Conservation (phyloP, 225 moss, liverwort and hornwort genomes). For the Bryoerythrophyllum caledonicum region DNA sequence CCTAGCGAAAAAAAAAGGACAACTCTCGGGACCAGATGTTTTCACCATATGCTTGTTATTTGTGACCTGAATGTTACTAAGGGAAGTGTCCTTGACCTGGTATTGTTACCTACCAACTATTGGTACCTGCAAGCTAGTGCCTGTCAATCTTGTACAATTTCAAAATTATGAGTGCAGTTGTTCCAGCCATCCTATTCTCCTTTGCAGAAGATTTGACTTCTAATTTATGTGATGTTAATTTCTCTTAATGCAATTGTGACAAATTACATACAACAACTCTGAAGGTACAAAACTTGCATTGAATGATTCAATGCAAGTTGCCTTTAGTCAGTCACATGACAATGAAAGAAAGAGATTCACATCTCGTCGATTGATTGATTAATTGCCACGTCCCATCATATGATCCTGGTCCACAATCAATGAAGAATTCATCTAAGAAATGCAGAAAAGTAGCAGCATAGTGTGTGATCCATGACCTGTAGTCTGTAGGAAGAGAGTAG, state of each 20-base stretch:
- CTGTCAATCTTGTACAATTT: neutral
- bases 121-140: neutral
- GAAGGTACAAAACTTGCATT: neutral
- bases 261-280: neutral
- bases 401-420: neutral
- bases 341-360: neutral
- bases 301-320: too few relatives aligned
- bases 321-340: neutral
- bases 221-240: too few relatives aligned
- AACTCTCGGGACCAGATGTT: too few relatives aligned
- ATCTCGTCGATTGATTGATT: neutral
- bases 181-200: neutral
- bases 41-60: neutral
- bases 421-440: neutral
- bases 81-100: neutral
- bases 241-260: too few relatives aligned
- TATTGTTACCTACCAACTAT: neutral
- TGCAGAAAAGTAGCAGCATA: neutral
- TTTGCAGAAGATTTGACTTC: too few relatives aligned
- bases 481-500: too few relatives aligned
- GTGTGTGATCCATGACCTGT: neutral
- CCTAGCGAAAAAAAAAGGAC: too few relatives aligned
- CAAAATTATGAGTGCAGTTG: neutral
- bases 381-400: neutral
- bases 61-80: neutral